Percentiles rank a stretch among this genome's conserved stretches.
phyloP scores from a whole-genome alignment of 306 rosid species.

The Herpetospermum pedunculosum region DNA sequence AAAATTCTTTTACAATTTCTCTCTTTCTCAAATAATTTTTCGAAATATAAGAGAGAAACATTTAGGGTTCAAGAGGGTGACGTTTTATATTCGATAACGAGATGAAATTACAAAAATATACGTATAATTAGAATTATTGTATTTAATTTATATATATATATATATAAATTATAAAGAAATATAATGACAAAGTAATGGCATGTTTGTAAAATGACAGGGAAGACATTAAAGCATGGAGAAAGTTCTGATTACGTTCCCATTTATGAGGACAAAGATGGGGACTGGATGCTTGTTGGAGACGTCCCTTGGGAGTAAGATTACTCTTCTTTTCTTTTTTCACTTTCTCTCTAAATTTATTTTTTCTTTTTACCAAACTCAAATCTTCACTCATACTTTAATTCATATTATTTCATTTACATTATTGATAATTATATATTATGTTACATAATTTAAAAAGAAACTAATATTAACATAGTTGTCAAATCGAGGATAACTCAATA shows the following conservation, averaged over 20 bases:
- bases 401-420: background rate
- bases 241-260: conserved; percentile 64
- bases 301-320: conserved; percentile 94
- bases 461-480: too few relatives aligned
- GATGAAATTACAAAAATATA: background rate
- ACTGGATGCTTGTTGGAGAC: conserved; percentile 97
- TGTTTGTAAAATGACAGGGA: conserved; percentile 36
- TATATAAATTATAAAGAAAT: background rate
- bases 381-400: background rate
- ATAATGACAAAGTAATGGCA: background rate
- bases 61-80: too few relatives aligned
- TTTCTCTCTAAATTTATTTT: background rate
- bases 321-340: background rate
- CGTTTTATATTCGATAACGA: too few relatives aligned
- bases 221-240: conserved; percentile 54
- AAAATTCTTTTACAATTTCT: too few relatives aligned
- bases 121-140: background rate
- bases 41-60: too few relatives aligned
- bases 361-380: background rate
- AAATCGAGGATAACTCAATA: too few relatives aligned
- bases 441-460: too few relatives aligned
- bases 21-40: too few relatives aligned
- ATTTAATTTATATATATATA: background rate
- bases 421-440: background rate
- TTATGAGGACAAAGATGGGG: conserved; percentile 95